Percentiles rank a stretch among this genome's conserved stretches.
These are phyloP conservation scores for Daldinia sp. DNA, from an alignment of 2,329 filamentous ascomycete species.

Conservation along the genomic window DNA sequence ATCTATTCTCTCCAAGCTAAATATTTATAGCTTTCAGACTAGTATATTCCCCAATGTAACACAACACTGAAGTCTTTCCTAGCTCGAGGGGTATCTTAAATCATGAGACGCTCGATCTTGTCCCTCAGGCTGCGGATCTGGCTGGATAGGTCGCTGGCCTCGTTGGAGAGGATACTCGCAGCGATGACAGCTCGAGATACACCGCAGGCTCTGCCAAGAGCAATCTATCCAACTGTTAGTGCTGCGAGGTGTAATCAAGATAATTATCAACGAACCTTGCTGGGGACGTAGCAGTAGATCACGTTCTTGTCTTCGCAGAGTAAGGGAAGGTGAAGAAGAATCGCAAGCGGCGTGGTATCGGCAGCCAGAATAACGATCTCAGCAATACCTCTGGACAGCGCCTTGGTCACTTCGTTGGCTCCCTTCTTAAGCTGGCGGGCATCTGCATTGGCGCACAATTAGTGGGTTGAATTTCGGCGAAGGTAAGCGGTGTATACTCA, in stretches of 20 bases:
- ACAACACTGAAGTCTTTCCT: conserved; percentile 25
- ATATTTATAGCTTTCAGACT: conserved; percentile 10
- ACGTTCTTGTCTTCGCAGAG: conserved; percentile 84
- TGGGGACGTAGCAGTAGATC: conserved; percentile 64
- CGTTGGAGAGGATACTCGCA: conserved; percentile 87
- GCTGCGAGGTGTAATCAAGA: conserved; percentile 67
- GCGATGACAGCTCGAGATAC: conserved; percentile 90
- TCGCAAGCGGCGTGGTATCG: conserved; percentile 88
- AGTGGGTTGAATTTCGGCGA: conserved; percentile 1
- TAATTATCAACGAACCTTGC: conserved; percentile 63
- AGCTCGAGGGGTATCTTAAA: conserved; percentile 66
- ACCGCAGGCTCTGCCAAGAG: conserved; percentile 89
- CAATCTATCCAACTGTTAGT: conserved; percentile 60
- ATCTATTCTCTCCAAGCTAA: conserved; percentile 1
- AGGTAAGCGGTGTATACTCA: conserved; percentile 44
- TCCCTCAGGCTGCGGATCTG: conserved; percentile 92
- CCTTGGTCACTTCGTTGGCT: conserved; percentile 87
- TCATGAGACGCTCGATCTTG: conserved; percentile 95
- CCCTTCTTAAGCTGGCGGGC: conserved; percentile 86
- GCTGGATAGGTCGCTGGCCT: conserved; percentile 85
- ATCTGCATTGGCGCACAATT: conserved; percentile 39
- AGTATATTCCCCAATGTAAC: conserved; percentile 18
- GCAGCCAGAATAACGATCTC: conserved; percentile 92
- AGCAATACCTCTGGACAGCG: conserved; percentile 88
- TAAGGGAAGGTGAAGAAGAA: conserved; percentile 88